Conservation (phyloP, 176 grass and related monocot species). For the Phyllostachys edulis region DNA sequence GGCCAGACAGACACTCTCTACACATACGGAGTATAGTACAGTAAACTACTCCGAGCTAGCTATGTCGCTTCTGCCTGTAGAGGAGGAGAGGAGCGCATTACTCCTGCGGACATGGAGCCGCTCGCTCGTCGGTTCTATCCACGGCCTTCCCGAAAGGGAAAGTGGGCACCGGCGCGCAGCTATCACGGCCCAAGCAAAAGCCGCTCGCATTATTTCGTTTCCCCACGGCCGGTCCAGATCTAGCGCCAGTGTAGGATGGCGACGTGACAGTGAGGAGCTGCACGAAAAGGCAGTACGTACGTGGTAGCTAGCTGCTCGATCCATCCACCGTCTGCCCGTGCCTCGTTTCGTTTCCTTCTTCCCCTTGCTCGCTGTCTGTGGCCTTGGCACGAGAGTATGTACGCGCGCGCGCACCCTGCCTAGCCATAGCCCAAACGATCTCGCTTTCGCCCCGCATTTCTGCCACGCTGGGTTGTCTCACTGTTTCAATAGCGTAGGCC, state of each 20-base stretch:
- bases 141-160: conserved; percentile 33
- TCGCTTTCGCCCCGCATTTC: no score
- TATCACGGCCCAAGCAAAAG: neutral
- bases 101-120: neutral
- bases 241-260: conserved; percentile 34
- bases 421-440: no score
- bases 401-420: no score
- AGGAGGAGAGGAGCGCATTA: neutral
- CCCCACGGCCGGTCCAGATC: conserved; percentile 19
- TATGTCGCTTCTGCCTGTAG: neutral
- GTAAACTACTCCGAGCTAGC: neutral
- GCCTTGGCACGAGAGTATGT: neutral
- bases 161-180: conserved; percentile 28
- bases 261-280: neutral
- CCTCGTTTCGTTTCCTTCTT: neutral
- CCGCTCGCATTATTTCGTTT: neutral
- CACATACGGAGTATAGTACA: neutral
- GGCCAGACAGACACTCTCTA: neutral
- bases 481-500: neutral
- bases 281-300: neutral
- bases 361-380: neutral
- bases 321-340: neutral
- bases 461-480: neutral
- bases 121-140: neutral
- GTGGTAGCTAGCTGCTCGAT: neutral